phyloP scores from a whole-genome alignment of 1,284 basidiomycete species.

The Fomitopsis betulina region DNA sequence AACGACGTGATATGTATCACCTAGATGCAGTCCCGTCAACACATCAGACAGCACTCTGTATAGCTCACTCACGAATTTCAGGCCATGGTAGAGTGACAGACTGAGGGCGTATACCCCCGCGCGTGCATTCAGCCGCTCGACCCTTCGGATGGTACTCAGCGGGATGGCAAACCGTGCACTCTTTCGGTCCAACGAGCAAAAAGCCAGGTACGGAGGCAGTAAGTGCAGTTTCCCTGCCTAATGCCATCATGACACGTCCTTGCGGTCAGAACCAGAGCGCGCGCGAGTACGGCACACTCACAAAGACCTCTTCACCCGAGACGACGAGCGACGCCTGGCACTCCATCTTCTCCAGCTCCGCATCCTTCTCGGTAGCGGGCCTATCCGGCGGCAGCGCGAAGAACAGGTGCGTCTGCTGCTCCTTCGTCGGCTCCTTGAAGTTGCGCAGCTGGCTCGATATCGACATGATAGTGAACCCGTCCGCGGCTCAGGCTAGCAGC shows the following conservation, averaged over 20 bases:
- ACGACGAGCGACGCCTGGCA: slow-evolving; percentile 83
- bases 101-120: slow-evolving; percentile 95
- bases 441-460: slow-evolving; percentile 83
- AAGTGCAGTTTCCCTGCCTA: slow-evolving; percentile 91
- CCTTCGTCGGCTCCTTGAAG: slow-evolving; percentile 88
- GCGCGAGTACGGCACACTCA: slow-evolving; percentile 50
- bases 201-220: slow-evolving; percentile 88
- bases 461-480: slow-evolving; percentile 42
- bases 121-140: slow-evolving; percentile 90
- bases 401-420: slow-evolving; percentile 77
- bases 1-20: slow-evolving; percentile 94
- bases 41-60: neutral
- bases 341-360: slow-evolving; percentile 70
- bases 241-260: neutral
- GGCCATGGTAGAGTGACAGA: slow-evolving; percentile 92
- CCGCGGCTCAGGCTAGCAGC: neutral
- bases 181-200: slow-evolving; percentile 88
- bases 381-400: slow-evolving; percentile 65
- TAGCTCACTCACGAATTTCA: slow-evolving; percentile 78
- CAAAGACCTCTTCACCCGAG: slow-evolving; percentile 80
- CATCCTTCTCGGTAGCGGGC: slow-evolving; percentile 8
- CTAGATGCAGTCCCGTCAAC: slow-evolving; percentile 34
- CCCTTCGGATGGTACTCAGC: slow-evolving; percentile 88
- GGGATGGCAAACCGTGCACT: slow-evolving; percentile 92
- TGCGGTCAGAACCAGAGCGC: neutral